Evolutionary conservation across 768 basidiomycete species (phyloP), one percentile per base, ranked within the genome.

Genomic region (Naganishia kalamii): DNA sequence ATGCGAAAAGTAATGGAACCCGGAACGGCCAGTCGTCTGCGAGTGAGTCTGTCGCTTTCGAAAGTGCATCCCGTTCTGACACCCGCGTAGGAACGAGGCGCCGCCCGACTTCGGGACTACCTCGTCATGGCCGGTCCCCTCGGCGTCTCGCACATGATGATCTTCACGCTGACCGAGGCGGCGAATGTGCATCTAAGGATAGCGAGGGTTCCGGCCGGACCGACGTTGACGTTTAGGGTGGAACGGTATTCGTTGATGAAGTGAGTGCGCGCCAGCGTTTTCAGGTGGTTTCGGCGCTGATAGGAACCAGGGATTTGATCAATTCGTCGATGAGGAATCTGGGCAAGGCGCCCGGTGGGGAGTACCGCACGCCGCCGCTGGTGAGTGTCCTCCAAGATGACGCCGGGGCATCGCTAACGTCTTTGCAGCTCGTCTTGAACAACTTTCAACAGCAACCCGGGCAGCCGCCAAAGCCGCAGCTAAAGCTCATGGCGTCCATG

Each of bases 1-100:
- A 81, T 96, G 74, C 83, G 96, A 73, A 89, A 90, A 78, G 90
- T 96, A 66, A 90, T 99, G 90, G 96, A 99, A 76, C 96, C 96
- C 66, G 91, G 97, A 74, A 99, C 96, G 15, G 96, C 94, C 21
- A 87, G 87, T 68, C 84, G 96, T 54, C 83, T 99, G n/a, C 86
- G 81, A 80, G 93, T 94, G 68, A 69, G 80, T 73, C 29, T 30
- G 29, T 43, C 6, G 8, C 40, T 47, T 15, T 13, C 61, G 57
- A 6, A 54, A 19, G 43, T 11, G 25, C 25, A 29, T 35, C 29
- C 10, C 15, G n/a, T 13, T 19, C 10, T 19, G 43, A 33, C 35
- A 13, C 48, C 30, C 70, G 48, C 72, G 70, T 74, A 97, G 93
- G 96, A 99, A 83, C 84, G 93, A 91, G 79, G 91, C 88, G 78